Percentiles rank a stretch among this genome's conserved stretches.
Conservation (phyloP, 495 filamentous ascomycete species). For the Penicillium cataractarum region DNA sequence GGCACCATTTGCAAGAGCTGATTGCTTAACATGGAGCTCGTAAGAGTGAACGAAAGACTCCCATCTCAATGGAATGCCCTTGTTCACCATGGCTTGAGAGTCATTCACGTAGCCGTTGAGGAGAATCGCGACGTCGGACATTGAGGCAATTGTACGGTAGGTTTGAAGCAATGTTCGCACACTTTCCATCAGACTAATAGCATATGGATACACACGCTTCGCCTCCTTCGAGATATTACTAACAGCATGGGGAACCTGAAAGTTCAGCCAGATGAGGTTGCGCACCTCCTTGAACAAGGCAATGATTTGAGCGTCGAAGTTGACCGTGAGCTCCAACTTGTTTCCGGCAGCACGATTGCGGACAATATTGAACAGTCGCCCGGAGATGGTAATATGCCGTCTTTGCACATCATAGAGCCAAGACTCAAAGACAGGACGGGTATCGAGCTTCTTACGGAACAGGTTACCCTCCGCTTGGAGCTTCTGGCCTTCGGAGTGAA, state of each 20-base stretch:
- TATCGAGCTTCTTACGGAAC: slow-evolving; percentile 96
- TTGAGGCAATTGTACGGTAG: slow-evolving; percentile 73
- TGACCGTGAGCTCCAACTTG: slow-evolving; percentile 82
- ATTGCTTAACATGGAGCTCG: slow-evolving; percentile 82
- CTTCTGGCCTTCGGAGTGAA: slow-evolving; percentile 94
- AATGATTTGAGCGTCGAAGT: slow-evolving; percentile 97
- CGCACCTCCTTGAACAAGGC: slow-evolving; percentile 98
- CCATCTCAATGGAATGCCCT: slow-evolving; percentile 89
- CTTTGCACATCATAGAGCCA: slow-evolving; percentile 90
- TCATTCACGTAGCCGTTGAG: slow-evolving; percentile 90
- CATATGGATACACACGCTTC: slow-evolving; percentile 94
- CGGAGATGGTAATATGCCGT: slow-evolving; percentile 85
- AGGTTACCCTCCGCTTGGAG: slow-evolving; percentile 83
- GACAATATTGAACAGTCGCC: slow-evolving; percentile 86
- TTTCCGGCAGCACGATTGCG: slow-evolving; percentile 87
- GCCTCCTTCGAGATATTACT: slow-evolving; percentile 97
- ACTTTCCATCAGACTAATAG: slow-evolving; percentile 97
- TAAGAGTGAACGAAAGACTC: slow-evolving; percentile 97
- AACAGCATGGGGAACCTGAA: slow-evolving; percentile 87
- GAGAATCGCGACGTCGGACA: slow-evolving; percentile 83
- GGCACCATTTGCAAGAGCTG: slow-evolving; percentile 57
- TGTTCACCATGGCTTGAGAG: slow-evolving; percentile 75
- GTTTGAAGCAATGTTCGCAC: slow-evolving; percentile 89
- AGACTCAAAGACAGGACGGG: slow-evolving; percentile 87
- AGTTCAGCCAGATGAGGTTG: slow-evolving; percentile 91